Conservation (phyloP, 805 yeast species). For the Candida coquimbonensis region DNA sequence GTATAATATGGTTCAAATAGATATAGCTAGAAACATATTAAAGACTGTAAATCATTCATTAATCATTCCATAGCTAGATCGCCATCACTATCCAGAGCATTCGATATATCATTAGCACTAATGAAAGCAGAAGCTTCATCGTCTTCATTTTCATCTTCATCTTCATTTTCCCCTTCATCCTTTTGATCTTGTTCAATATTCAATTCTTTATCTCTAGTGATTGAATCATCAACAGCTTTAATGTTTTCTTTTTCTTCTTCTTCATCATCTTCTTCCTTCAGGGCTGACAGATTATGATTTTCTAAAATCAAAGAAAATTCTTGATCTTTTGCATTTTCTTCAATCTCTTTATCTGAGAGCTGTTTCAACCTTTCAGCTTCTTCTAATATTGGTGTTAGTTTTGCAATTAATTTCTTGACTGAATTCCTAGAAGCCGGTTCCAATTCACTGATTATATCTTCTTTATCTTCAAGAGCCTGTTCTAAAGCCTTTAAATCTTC, state of each 20-base stretch:
- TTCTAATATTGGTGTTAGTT: constrained; percentile 15
- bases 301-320: constrained; percentile 23
- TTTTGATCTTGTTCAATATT: constrained; percentile 1
- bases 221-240: not conserved
- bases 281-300: constrained; percentile 12
- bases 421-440: constrained; percentile 31
- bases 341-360: not conserved
- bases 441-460: constrained; percentile 23
- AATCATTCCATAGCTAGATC: constrained; percentile 18
- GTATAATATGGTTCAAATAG: not conserved
- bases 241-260: constrained; percentile 15
- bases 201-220: not conserved
- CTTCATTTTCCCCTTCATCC: not conserved
- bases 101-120: constrained; percentile 1
- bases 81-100: constrained; percentile 10
- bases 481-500: constrained; percentile 22
- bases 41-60: not conserved
- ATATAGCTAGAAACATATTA: not conserved
- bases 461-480: constrained; percentile 23
- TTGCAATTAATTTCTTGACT: constrained; percentile 24
- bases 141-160: not conserved
- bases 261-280: constrained; percentile 18
- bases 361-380: constrained; percentile 14
- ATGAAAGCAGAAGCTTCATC: not conserved
- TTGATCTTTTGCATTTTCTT: constrained; percentile 15